A percentile compares a stretch with the other conserved stretches of the same genome.
Conservation (phyloP, 2,329 filamentous ascomycete genomes). For the Alternaria incomplexa region DNA sequence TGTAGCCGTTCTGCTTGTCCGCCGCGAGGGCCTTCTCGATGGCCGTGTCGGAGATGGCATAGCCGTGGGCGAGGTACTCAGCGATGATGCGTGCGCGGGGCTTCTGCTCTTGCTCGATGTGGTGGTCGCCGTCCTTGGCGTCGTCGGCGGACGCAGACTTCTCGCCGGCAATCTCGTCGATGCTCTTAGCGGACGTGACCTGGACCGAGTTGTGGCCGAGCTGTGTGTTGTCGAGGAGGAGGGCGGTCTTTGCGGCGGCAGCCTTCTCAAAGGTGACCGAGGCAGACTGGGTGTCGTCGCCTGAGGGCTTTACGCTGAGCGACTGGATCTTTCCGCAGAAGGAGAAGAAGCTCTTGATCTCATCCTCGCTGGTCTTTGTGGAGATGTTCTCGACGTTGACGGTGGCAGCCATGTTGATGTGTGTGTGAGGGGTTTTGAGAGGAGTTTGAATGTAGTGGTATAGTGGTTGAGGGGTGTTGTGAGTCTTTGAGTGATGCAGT, state of each 20-base stretch:
- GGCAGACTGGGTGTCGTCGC: constrained; percentile 75
- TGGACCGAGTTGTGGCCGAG: constrained; percentile 78
- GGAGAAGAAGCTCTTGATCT: constrained; percentile 96
- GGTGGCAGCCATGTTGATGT: constrained; percentile 62
- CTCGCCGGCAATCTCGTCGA: constrained; percentile 67
- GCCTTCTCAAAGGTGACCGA: constrained; percentile 97
- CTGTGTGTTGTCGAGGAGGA: constrained; percentile 96
- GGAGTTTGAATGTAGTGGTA: background rate
- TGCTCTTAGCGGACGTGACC: constrained; percentile 73
- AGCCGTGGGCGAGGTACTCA: constrained; percentile 96
- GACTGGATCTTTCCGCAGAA: constrained; percentile 92
- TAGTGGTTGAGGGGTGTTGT: background rate
- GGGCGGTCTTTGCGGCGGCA: constrained; percentile 93
- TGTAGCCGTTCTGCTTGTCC: constrained; percentile 88
- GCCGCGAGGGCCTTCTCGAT: constrained; percentile 85
- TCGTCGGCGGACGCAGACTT: constrained; percentile 63
- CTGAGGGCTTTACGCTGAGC: constrained; percentile 73
- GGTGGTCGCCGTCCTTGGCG: constrained; percentile 62
- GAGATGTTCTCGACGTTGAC: constrained; percentile 93
- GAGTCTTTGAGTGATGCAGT: background rate
- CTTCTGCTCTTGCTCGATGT: constrained; percentile 95
- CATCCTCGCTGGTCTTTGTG: constrained; percentile 79
- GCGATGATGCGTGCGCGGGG: constrained; percentile 90
- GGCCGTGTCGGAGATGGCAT: constrained; percentile 77
- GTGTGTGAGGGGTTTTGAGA: background rate